phyloP scores from a whole-genome alignment of 805 yeast species.

The Candida mattraensis region DNA sequence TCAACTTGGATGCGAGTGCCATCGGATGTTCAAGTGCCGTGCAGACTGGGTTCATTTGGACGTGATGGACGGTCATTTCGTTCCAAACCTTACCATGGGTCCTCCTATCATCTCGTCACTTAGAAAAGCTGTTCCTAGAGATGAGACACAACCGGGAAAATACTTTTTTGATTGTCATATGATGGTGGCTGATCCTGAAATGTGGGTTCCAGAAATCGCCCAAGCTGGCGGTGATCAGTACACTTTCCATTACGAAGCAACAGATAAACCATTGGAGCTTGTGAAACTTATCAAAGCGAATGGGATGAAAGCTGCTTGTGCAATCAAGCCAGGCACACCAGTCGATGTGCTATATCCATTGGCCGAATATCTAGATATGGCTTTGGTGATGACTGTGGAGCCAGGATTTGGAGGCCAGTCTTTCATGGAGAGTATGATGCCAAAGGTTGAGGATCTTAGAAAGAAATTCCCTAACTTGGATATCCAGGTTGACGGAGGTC shows the following conservation, averaged over 20 bases:
- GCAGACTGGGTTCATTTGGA: slow-evolving; percentile 98
- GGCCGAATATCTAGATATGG: slow-evolving; percentile 85
- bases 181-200: slow-evolving; percentile 94
- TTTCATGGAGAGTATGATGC: slow-evolving; percentile 95
- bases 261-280: slow-evolving; percentile 71
- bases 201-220: slow-evolving; percentile 92
- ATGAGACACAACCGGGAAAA: slow-evolving; percentile 18
- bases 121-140: slow-evolving; percentile 42
- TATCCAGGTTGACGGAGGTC: slow-evolving; percentile 97
- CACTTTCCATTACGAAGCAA: slow-evolving; percentile 95
- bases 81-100: slow-evolving; percentile 94
- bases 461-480: slow-evolving; percentile 72
- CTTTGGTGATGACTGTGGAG: slow-evolving; percentile 95
- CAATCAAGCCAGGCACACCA: slow-evolving; percentile 91
- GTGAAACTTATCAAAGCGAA: slow-evolving; percentile 74
- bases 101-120: slow-evolving; percentile 54
- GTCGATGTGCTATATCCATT: slow-evolving; percentile 78
- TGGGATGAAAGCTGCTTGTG: slow-evolving; percentile 92
- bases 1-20: slow-evolving; percentile 84
- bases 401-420: slow-evolving; percentile 99
- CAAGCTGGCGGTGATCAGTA: slow-evolving; percentile 94
- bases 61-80: slow-evolving; percentile 98
- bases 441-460: slow-evolving; percentile 82
- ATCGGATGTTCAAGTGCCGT: slow-evolving; percentile 69
- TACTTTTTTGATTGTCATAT: slow-evolving; percentile 90